phyloP scores from a whole-genome alignment of 306 rosid species.

The Rosa persica region DNA sequence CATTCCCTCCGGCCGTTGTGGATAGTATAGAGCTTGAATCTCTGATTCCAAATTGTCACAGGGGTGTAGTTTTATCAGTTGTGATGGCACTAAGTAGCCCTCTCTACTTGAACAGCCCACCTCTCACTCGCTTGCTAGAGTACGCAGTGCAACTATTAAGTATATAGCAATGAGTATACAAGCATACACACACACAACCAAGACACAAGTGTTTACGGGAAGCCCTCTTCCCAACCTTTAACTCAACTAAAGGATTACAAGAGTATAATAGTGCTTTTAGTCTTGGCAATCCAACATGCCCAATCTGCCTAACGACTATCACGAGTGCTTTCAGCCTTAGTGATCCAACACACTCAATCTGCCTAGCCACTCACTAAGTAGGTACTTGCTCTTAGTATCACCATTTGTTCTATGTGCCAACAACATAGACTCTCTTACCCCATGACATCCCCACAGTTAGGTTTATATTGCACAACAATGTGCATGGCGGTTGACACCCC shows the following conservation, averaged over 20 bases:
- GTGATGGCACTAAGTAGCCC: neutral
- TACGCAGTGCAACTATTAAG: neutral
- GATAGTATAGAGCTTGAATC: no score
- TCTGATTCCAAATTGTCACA: slow-evolving; percentile 3
- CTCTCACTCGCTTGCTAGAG: neutral
- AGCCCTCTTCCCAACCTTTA: neutral
- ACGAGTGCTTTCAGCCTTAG: no score
- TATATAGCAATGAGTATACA: neutral
- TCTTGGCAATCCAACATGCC: no score
- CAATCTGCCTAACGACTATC: no score
- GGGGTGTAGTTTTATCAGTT: no score
- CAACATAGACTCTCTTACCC: no score
- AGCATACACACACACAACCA: neutral
- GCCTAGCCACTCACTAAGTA: no score
- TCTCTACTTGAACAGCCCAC: neutral
- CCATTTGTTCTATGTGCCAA: no score
- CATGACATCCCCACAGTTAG: neutral
- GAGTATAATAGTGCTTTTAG: neutral
- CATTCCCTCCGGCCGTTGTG: no score
- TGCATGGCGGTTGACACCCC: neutral
- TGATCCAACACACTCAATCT: no score
- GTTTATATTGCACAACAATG: neutral
- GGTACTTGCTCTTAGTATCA: no score
- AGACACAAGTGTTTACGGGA: neutral
- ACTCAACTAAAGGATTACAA: neutral